Percentiles rank a stretch among this genome's conserved stretches.
Evolutionary conservation across 2,329 filamentous ascomycete genomes (phyloP).

Genomic region (Lachnellula occidentalis): DNA sequence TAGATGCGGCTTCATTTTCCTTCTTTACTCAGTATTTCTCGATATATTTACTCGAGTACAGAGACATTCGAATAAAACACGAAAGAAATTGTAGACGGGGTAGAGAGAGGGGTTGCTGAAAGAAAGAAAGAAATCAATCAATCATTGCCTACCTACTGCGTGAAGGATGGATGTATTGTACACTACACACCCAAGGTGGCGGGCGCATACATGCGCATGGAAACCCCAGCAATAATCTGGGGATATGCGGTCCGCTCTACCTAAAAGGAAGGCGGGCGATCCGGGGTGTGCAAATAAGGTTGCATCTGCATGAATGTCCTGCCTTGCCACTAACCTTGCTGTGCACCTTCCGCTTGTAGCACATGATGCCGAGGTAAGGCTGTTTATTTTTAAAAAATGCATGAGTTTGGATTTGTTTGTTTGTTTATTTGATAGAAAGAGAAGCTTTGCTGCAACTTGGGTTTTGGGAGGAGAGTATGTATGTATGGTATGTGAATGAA

Average conservation of each 20-base stretch:
- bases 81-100: neutral
- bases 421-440: too few relatives aligned
- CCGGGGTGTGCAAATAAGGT: neutral
- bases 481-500: too few relatives aligned
- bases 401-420: too few relatives aligned
- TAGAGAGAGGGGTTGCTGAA: neutral
- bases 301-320: neutral
- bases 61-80: neutral
- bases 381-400: too few relatives aligned
- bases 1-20: neutral
- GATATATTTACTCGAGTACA: too few relatives aligned
- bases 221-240: neutral
- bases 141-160: neutral
- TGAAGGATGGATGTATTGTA: too few relatives aligned
- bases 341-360: neutral
- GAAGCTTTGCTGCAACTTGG: too few relatives aligned
- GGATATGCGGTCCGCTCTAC: neutral
- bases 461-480: too few relatives aligned
- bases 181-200: too few relatives aligned
- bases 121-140: too few relatives aligned
- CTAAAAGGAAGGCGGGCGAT: neutral
- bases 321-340: neutral
- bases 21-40: too few relatives aligned
- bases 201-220: too few relatives aligned
- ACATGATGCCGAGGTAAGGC: neutral